Evolutionary conservation across 164 flowering plant genomes (phyloP).

Genomic region (Brasenia schreberi): DNA sequence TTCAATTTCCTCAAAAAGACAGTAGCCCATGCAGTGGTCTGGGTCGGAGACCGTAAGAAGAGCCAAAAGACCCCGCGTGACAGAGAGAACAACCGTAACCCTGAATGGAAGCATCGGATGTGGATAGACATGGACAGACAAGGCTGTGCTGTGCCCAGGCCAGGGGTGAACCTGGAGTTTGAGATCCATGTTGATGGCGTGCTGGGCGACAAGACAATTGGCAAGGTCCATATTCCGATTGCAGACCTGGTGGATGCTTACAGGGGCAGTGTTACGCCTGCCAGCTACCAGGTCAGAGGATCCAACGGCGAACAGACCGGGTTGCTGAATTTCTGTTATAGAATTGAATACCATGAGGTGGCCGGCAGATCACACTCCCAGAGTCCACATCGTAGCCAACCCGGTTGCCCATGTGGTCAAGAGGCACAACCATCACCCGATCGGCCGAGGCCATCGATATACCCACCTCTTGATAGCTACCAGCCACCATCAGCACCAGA

Average conservation of each 20-base stretch:
- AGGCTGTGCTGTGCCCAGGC: neutral
- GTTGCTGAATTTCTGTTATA: slow-evolving; percentile 35
- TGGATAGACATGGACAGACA: slow-evolving; percentile 16
- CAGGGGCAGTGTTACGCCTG: slow-evolving; percentile 20
- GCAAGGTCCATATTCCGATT: slow-evolving; percentile 39
- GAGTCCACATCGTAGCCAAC: too few species aligned
- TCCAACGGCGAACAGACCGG: slow-evolving; percentile 44
- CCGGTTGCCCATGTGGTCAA: neutral
- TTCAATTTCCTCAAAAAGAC: slow-evolving; percentile 60
- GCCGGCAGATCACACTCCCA: neutral
- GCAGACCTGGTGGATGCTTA: slow-evolving; percentile 16
- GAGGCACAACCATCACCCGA: neutral
- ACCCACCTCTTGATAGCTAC: neutral
- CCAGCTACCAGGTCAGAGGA: slow-evolving; percentile 32
- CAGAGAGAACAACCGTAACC: slow-evolving; percentile 27
- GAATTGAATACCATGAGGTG: slow-evolving; percentile 5
- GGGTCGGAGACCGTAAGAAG: neutral
- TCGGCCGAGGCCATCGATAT: neutral
- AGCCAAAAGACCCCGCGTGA: slow-evolving; percentile 33
- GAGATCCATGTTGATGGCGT: neutral
- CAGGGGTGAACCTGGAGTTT: slow-evolving; percentile 20
- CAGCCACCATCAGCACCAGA: neutral
- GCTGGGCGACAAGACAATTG: slow-evolving; percentile 30
- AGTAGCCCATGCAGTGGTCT: neutral
- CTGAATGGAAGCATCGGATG: slow-evolving; percentile 49